phyloP scores from a whole-genome alignment of 495 filamentous ascomycete species.

The Lindgomyces ingoldianus region DNA sequence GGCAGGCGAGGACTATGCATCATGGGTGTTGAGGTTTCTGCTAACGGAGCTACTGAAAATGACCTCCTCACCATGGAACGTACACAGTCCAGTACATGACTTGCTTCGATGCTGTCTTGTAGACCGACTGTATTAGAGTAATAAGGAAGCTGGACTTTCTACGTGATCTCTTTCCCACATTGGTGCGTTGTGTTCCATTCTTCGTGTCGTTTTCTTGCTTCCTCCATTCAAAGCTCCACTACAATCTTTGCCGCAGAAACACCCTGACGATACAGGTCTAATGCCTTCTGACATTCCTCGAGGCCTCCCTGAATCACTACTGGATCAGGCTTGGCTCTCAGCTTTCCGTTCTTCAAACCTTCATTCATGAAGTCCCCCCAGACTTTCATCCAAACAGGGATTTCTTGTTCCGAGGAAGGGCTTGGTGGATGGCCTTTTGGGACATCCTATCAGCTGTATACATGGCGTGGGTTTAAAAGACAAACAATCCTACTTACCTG shows the following conservation, averaged over 20 bases:
- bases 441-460: neutral
- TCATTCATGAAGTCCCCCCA: conserved; percentile 27
- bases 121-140: too few relatives aligned
- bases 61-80: too few relatives aligned
- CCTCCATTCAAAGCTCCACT: conserved; percentile 27
- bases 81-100: too few relatives aligned
- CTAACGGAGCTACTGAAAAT: too few relatives aligned
- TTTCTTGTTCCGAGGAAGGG: neutral
- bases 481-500: conserved; percentile 1
- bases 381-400: conserved; percentile 14
- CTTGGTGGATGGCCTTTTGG: neutral
- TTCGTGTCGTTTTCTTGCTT: too few relatives aligned
- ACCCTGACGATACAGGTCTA: conserved; percentile 42
- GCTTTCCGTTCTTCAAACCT: conserved; percentile 23
- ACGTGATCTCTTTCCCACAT: too few relatives aligned
- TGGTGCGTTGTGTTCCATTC: too few relatives aligned
- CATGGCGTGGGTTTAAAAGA: neutral
- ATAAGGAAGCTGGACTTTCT: too few relatives aligned
- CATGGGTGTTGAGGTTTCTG: too few relatives aligned
- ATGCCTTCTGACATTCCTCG: conserved; percentile 43
- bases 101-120: too few relatives aligned
- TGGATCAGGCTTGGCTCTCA: conserved; percentile 42
- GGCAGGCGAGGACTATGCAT: too few relatives aligned
- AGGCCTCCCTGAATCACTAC: conserved; percentile 45
- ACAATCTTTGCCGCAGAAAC: conserved; percentile 48